phyloP scores from a whole-genome alignment of 2,329 filamentous ascomycete species.

The Lachnellula occidentalis region DNA sequence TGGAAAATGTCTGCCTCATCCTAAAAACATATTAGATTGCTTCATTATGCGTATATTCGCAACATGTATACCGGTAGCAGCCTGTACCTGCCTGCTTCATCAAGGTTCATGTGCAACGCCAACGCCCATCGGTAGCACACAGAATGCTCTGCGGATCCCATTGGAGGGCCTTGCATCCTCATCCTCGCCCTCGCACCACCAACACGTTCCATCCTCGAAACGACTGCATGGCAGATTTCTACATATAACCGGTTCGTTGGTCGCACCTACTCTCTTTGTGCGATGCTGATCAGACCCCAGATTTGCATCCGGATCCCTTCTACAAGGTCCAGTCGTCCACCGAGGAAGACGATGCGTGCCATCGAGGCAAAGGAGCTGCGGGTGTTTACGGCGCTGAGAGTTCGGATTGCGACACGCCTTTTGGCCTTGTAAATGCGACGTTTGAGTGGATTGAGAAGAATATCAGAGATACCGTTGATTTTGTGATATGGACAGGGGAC shows the following conservation, averaged over 20 bases:
- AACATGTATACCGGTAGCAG: slow-evolving; percentile 22
- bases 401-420: slow-evolving; percentile 82
- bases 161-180: slow-evolving; percentile 24
- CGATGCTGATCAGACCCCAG: slow-evolving; percentile 41
- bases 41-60: slow-evolving; percentile 19
- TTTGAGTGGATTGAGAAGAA: slow-evolving; percentile 82
- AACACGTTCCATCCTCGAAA: slow-evolving; percentile 14
- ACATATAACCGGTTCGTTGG: slow-evolving; percentile 72
- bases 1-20: slow-evolving; percentile 2
- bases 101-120: slow-evolving; percentile 19
- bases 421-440: slow-evolving; percentile 77
- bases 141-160: slow-evolving; percentile 22
- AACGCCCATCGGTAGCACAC: slow-evolving; percentile 18
- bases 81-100: slow-evolving; percentile 20
- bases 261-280: slow-evolving; percentile 16
- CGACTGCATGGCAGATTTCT: slow-evolving; percentile 71
- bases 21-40: slow-evolving; percentile 13
- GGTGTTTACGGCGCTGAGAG: slow-evolving; percentile 81
- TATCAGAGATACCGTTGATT: slow-evolving; percentile 74
- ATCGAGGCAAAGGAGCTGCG: slow-evolving; percentile 69
- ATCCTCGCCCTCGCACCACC: slow-evolving; percentile 3
- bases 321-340: slow-evolving; percentile 77
- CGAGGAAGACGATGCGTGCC: slow-evolving; percentile 65
- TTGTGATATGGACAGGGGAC: slow-evolving; percentile 90
- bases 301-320: slow-evolving; percentile 85